Evolutionary conservation across 2,329 filamentous ascomycete species (phyloP).

Genomic region (Proliferodiscus dingleyae): DNA sequence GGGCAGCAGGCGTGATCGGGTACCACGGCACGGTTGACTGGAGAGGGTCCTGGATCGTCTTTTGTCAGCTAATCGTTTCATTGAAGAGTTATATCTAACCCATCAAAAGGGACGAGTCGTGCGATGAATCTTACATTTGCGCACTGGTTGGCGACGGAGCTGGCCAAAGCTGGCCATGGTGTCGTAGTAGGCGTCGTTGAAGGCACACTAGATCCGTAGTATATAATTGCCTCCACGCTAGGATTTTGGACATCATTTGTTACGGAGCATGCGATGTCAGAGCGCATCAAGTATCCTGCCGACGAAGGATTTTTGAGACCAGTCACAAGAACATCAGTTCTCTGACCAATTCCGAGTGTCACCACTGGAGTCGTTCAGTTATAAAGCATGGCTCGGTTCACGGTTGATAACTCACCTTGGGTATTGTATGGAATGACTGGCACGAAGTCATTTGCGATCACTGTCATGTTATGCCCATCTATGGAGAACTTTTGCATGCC

Average conservation of each 20-base stretch:
- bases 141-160: slow-evolving; percentile 12
- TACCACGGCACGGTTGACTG: slow-evolving; percentile 18
- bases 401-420: slow-evolving; percentile 8
- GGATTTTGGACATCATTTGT: slow-evolving; percentile 43
- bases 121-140: slow-evolving; percentile 11
- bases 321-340: slow-evolving; percentile 39
- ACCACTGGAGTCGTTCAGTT: too few relatives aligned
- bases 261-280: slow-evolving; percentile 40
- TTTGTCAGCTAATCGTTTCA: not conserved
- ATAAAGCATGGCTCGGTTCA: too few relatives aligned
- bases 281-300: slow-evolving; percentile 54
- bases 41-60: slow-evolving; percentile 12
- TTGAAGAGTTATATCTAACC: slow-evolving; percentile 7
- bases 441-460: slow-evolving; percentile 59
- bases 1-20: slow-evolving; percentile 17
- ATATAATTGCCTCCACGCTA: slow-evolving; percentile 55
- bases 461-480: slow-evolving; percentile 50
- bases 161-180: slow-evolving; percentile 13
- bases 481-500: slow-evolving; percentile 41
- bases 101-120: too few relatives aligned
- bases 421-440: slow-evolving; percentile 31
- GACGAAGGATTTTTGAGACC: slow-evolving; percentile 39
- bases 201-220: slow-evolving; percentile 50
- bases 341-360: slow-evolving; percentile 51
- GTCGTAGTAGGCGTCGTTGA: slow-evolving; percentile 11